A percentile compares a stretch with the other conserved stretches of the same genome.
phyloP scores from a whole-genome alignment of 139 green algal genomes.

The Chlorella sp. region DNA sequence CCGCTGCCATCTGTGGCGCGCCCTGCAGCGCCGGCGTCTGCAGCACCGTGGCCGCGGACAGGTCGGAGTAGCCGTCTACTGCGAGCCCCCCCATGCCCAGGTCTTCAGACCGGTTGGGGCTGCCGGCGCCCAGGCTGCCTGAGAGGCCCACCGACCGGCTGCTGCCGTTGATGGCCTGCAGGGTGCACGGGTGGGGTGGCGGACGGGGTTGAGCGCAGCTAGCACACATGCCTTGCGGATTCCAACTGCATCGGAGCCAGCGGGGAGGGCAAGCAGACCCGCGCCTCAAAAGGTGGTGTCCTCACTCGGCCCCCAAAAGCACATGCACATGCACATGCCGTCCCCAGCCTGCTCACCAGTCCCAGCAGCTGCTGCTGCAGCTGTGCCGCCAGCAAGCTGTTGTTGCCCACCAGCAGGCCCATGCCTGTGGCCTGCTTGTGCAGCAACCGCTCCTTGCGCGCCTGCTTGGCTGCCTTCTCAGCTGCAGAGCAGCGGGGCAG shows the following conservation, averaged over 20 bases:
- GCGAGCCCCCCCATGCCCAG: not conserved
- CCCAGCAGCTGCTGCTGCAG: slow-evolving; percentile 33
- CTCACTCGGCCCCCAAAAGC: too few species aligned
- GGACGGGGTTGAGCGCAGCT: too few species aligned
- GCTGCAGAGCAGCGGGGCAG: slow-evolving; percentile 36
- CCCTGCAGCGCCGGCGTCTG: slow-evolving; percentile 3
- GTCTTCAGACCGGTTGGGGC: slow-evolving; percentile 5
- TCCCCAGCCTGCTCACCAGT: not conserved
- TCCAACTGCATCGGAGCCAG: too few species aligned
- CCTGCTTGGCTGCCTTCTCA: slow-evolving; percentile 66
- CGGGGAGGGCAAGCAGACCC: too few species aligned
- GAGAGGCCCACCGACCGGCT: not conserved
- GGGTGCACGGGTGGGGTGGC: too few species aligned
- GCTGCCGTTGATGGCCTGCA: slow-evolving; percentile 25
- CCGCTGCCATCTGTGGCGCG: not conserved
- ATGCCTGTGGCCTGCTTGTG: not conserved
- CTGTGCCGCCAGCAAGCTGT: slow-evolving; percentile 12
- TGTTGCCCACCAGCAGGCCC: not conserved
- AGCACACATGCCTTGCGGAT: too few species aligned
- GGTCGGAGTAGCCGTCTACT: not conserved
- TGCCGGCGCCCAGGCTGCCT: not conserved
- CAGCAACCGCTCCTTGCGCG: slow-evolving; percentile 37
- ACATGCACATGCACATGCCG: too few species aligned
- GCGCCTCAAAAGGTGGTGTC: too few species aligned
- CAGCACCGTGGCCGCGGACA: not conserved